Percentiles rank a stretch among this genome's conserved stretches.
phyloP scores from a whole-genome alignment of 148 eudicot species.

The Rhododendron henanense region DNA sequence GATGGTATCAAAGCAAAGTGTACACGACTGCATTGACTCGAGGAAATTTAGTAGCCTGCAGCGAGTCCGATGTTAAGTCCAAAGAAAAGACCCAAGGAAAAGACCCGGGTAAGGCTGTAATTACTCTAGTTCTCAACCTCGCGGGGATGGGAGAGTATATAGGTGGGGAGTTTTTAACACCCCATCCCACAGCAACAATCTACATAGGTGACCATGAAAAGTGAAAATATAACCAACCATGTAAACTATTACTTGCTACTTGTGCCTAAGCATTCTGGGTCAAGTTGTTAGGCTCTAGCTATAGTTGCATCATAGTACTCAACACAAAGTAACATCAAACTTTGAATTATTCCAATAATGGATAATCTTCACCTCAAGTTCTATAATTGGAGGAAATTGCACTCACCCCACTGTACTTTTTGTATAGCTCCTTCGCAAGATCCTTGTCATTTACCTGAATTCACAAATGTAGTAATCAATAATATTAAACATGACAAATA shows the following conservation, averaged over 20 bases:
- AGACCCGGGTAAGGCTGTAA: neutral
- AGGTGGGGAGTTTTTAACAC: neutral
- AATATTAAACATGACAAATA: neutral
- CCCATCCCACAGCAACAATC: neutral
- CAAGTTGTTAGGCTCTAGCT: neutral
- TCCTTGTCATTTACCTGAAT: conserved; percentile 86
- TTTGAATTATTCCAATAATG: neutral
- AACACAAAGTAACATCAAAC: neutral
- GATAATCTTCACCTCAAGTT: neutral
- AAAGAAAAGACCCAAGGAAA: neutral
- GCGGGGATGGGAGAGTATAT: neutral
- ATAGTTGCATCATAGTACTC: neutral
- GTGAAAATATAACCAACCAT: neutral
- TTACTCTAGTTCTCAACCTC: too few relatives aligned
- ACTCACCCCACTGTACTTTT: conserved; percentile 95
- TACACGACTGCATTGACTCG: neutral
- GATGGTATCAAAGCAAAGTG: neutral
- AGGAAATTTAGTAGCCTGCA: neutral
- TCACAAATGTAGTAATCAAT: conserved; percentile 10
- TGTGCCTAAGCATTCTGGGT: neutral
- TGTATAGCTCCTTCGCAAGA: conserved; percentile 84
- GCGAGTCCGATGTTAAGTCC: neutral
- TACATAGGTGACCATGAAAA: too few relatives aligned
- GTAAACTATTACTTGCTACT: neutral
- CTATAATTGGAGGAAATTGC: neutral